Evolutionary conservation across 1,284 basidiomycete genomes (phyloP).

Genomic region (Microbotryomycetes sp.): DNA sequence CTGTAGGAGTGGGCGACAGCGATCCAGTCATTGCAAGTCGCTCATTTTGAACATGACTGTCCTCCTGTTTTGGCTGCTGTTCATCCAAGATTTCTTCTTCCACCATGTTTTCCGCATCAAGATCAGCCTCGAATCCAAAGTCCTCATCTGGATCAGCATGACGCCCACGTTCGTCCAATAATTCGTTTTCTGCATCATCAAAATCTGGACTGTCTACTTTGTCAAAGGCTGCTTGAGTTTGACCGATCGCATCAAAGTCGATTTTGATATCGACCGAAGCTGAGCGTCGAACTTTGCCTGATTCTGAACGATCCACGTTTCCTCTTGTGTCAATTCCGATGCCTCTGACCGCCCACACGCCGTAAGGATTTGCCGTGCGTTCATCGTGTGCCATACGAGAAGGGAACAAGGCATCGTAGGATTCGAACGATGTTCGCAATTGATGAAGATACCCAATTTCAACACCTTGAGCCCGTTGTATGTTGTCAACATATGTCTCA

Average conservation of each 20-base stretch:
- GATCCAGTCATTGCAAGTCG: background rate
- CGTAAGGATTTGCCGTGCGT: conserved; percentile 54
- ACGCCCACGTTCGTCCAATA: conserved; percentile 5
- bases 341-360: conserved; percentile 51
- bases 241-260: background rate
- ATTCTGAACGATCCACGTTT: too few relatives aligned
- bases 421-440: conserved; percentile 41
- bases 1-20: background rate
- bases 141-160: conserved; percentile 12
- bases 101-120: conserved; percentile 40
- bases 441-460: conserved; percentile 22
- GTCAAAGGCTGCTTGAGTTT: background rate
- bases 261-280: background rate
- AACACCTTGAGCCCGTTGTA: conserved; percentile 11
- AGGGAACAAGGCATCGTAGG: conserved; percentile 39
- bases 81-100: conserved; percentile 16
- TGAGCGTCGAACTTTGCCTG: too few relatives aligned
- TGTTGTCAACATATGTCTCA: conserved; percentile 29
- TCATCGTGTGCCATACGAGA: conserved; percentile 46
- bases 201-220: background rate
- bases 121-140: conserved; percentile 23
- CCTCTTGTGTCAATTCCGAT: conserved; percentile 23
- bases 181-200: background rate
- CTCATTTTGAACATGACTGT: background rate
- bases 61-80: background rate